These are phyloP conservation scores for Protomyces inouyei DNA, from an alignment of 1,139 yeast species.

Conservation along the genomic window DNA sequence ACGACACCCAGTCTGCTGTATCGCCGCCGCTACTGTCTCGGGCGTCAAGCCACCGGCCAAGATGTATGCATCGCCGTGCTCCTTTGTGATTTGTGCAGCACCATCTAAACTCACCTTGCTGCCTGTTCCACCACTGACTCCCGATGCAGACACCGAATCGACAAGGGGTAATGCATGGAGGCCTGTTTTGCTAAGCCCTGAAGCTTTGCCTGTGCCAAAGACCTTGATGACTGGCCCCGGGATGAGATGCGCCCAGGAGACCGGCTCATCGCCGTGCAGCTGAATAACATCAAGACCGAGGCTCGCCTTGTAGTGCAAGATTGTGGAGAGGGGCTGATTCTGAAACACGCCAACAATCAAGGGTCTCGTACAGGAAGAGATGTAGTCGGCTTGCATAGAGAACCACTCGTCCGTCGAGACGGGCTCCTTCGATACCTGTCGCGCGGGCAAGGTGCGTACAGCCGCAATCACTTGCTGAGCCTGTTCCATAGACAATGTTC, in stretches of 20 bases:
- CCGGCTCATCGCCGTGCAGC: conserved; percentile 78
- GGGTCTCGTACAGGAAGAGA: conserved; percentile 50
- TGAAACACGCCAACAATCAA: conserved; percentile 83
- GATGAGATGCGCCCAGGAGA: conserved; percentile 50
- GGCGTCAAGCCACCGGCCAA: conserved; percentile 89
- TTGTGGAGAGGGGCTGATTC: conserved; percentile 67
- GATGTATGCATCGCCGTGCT: conserved; percentile 39
- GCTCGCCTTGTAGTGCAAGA: conserved; percentile 47
- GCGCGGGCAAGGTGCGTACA: conserved; percentile 32
- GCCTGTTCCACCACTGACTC: conserved; percentile 93
- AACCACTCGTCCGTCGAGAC: conserved; percentile 39
- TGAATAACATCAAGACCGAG: conserved; percentile 72
- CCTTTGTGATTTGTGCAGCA: not conserved
- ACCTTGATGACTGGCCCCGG: conserved; percentile 67
- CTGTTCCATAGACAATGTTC: conserved; percentile 56
- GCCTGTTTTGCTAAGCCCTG: conserved; percentile 36
- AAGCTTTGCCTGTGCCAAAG: conserved; percentile 39
- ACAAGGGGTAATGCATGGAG: conserved; percentile 57
- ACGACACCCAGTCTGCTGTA: conserved; percentile 49
- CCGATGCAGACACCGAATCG: conserved; percentile 46
- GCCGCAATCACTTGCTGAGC: conserved; percentile 53
- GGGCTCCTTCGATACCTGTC: not conserved
- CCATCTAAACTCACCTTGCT: conserved; percentile 64
- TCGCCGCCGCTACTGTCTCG: conserved; percentile 58
- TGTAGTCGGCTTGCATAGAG: conserved; percentile 37